These are phyloP conservation scores for Alternaria brassicae DNA, from an alignment of 2,329 filamentous ascomycete genomes.

Conservation along the genomic window DNA sequence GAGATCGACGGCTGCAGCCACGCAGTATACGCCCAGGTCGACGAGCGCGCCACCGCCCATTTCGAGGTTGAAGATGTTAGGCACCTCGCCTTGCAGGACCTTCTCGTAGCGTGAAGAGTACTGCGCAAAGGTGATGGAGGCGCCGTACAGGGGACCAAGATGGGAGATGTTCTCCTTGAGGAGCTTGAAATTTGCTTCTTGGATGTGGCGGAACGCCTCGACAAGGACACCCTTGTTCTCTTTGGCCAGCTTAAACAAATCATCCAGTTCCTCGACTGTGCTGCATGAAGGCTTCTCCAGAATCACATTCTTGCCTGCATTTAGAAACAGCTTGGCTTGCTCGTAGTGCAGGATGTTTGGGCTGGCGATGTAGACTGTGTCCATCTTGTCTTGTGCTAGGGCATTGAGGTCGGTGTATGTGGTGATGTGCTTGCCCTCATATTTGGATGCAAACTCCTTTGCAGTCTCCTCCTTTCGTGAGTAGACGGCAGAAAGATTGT, in stretches of 20 bases:
- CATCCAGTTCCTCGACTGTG: conserved; percentile 52
- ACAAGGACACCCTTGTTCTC: conserved; percentile 54
- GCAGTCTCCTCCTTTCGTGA: conserved; percentile 55
- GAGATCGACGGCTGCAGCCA: conserved; percentile 56
- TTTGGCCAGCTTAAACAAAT: conserved; percentile 53
- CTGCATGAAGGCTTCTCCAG: conserved; percentile 60
- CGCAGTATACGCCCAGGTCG: conserved; percentile 59
- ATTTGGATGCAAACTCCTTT: conserved; percentile 53
- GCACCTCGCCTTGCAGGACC: conserved; percentile 55
- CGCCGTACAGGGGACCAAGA: conserved; percentile 55
- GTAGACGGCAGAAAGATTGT: conserved; percentile 56
- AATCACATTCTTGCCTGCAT: conserved; percentile 57
- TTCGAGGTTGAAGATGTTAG: conserved; percentile 59
- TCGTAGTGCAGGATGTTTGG: conserved; percentile 58
- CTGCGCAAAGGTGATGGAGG: conserved; percentile 54
- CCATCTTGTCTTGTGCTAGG: conserved; percentile 51
- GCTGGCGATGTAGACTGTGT: conserved; percentile 58
- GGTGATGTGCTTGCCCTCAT: conserved; percentile 39
- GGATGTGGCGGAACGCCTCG: conserved; percentile 59
- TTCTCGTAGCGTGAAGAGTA: conserved; percentile 57
- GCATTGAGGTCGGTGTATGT: conserved; percentile 52
- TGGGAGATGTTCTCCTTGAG: conserved; percentile 49
- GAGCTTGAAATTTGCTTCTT: conserved; percentile 58
- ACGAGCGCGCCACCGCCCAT: conserved; percentile 57
- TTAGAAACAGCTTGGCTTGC: conserved; percentile 54